These are phyloP conservation scores for Alloteropsis angusta DNA, from an alignment of 202 grass and related monocot genomes.

Conservation along the genomic window DNA sequence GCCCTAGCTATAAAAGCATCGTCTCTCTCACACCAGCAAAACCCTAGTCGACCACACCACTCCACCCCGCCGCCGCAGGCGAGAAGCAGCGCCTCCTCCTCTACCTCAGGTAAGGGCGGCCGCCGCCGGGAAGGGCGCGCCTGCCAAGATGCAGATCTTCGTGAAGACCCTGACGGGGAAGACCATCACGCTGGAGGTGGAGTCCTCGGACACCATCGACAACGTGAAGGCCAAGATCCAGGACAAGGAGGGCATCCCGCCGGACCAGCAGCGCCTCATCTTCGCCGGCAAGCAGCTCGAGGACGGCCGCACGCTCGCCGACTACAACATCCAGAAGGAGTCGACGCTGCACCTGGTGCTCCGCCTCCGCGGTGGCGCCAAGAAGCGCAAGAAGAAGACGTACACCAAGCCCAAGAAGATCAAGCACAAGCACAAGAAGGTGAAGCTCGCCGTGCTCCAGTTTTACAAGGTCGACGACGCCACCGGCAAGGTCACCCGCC, in stretches of 20 bases:
- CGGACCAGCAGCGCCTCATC: slow-evolving; percentile 81
- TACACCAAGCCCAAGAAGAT: slow-evolving; percentile 84
- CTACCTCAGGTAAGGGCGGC: slow-evolving; percentile 13
- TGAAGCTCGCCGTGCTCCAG: slow-evolving; percentile 72
- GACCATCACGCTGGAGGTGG: slow-evolving; percentile 90
- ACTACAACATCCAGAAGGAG: slow-evolving; percentile 87
- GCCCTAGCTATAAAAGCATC: not conserved
- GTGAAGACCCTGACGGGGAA: slow-evolving; percentile 89
- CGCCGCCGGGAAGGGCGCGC: not conserved
- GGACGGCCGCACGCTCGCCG: slow-evolving; percentile 47
- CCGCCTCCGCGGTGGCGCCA: slow-evolving; percentile 51
- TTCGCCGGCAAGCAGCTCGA: slow-evolving; percentile 59
- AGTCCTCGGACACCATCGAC: slow-evolving; percentile 94
- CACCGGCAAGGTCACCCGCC: slow-evolving; percentile 69
- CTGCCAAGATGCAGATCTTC: slow-evolving; percentile 80
- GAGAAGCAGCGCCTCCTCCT: not conserved
- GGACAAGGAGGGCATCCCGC: slow-evolving; percentile 82
- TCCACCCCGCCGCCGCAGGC: not conserved
- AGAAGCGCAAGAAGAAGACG: slow-evolving; percentile 86
- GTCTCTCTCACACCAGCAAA: not conserved
- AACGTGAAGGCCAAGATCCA: slow-evolving; percentile 94
- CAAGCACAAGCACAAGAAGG: slow-evolving; percentile 88
- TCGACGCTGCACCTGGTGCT: slow-evolving; percentile 72
- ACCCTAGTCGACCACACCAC: slow-evolving; percentile 17
- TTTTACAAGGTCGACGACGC: slow-evolving; percentile 76